Base-by-base conservation (phyloP, 1,139 yeast genomes). In the Scheffersomyces cryptocercus region DNA sequence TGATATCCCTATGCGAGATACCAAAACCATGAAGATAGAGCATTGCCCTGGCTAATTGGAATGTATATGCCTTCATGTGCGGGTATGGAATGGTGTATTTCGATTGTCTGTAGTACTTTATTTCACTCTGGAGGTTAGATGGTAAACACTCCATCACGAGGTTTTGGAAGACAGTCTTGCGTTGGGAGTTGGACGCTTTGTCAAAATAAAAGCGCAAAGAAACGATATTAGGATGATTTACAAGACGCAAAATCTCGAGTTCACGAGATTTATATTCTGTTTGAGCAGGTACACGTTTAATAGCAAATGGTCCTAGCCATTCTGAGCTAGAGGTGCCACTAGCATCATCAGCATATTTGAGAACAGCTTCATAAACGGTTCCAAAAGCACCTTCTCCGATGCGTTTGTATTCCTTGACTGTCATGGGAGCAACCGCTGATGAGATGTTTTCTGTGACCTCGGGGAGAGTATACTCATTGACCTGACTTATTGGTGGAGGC, bases 321-420 rank as follows among this genome's bases (percentile, higher is more conserved):
- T 68, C 67, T 37, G 51, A 41, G 26, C 45, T 29, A 30, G 50
- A n/a, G 15, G 35, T 31, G 7, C 20, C 35, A 20, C 7, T 49
- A 29, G 48, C 48, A 38, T 61, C 63, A 38, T 55, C 61, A 28
- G 63, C 51, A 41, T 65, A 59, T 48, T 65, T 68, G 47, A 81
- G 68, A 48, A 80, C 79, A 0, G 95, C 91, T 59, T 85, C 90
- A 10, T 84, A 84, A 15, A 86, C 95, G 1, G 89, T 85, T 37
- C 95, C 95, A 59, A 86, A 86, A 3, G 95, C 93, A 32, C 95
- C 95, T 62, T 85, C 89, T 5, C 95, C 95, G 39, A 86, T 85
- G 54, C 81, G 80, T 51, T 83, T 82, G 60, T 83, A 81, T 56
- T 86, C 93, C 51, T 77, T 80, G 26, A 86, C 79, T 35, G 81